Conservation (phyloP, 495 filamentous ascomycete genomes). For the Penicillium macrosclerotiorum region DNA sequence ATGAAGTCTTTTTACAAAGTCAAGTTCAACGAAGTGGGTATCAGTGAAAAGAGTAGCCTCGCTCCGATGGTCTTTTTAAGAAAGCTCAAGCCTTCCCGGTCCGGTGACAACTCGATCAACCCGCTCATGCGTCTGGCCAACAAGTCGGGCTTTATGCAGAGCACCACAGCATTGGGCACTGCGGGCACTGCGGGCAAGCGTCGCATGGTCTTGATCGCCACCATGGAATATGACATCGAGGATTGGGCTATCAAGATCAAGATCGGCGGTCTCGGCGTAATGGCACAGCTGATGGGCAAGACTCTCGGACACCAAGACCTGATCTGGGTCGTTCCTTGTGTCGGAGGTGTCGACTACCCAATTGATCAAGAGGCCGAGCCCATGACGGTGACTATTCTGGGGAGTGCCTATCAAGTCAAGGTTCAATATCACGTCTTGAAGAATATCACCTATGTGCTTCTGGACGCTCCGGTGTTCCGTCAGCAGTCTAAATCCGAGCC, state of each 20-base stretch:
- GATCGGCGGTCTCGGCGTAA: constrained; percentile 70
- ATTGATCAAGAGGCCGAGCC: constrained; percentile 57
- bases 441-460: constrained; percentile 71
- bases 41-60: constrained; percentile 45
- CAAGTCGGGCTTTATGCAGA: constrained; percentile 45
- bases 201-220: constrained; percentile 62
- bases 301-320: constrained; percentile 64
- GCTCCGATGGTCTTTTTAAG: constrained; percentile 37
- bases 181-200: constrained; percentile 32
- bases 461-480: constrained; percentile 70
- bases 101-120: constrained; percentile 21
- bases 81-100: constrained; percentile 24
- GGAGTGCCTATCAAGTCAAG: constrained; percentile 59
- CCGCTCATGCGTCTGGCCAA: constrained; percentile 35
- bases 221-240: constrained; percentile 73
- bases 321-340: constrained; percentile 72
- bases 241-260: constrained; percentile 74
- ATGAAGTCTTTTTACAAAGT: constrained; percentile 70
- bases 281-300: constrained; percentile 70
- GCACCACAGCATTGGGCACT: constrained; percentile 41
- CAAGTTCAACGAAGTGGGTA: constrained; percentile 68
- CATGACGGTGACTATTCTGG: constrained; percentile 63
- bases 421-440: constrained; percentile 64
- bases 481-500: constrained; percentile 67
- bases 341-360: constrained; percentile 67